Conservation (phyloP, 1,139 yeast genomes). For the Geotrichum aggregatum region DNA sequence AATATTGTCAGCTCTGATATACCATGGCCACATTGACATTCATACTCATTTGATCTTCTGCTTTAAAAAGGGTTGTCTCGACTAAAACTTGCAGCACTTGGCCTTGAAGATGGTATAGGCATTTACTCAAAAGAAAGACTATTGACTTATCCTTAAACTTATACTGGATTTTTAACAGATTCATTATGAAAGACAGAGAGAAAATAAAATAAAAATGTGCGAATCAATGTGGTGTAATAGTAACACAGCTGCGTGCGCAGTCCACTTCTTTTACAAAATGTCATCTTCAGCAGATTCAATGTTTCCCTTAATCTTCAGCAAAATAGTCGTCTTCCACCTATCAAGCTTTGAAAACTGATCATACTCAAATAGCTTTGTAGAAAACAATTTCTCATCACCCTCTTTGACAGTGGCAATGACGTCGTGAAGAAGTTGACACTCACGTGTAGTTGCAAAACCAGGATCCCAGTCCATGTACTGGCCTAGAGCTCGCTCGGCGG, state of each 20-base stretch:
- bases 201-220: background rate
- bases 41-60: too few species aligned
- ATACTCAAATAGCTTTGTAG: conserved; percentile 71
- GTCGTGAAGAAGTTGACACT: conserved; percentile 58
- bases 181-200: background rate
- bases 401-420: conserved; percentile 68
- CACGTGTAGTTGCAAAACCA: conserved; percentile 73
- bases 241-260: too few species aligned
- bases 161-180: background rate
- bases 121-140: too few species aligned
- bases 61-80: too few species aligned
- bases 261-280: conserved; percentile 32
- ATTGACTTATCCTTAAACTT: too few species aligned
- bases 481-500: conserved; percentile 69
- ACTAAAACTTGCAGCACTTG: too few species aligned
- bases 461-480: conserved; percentile 70
- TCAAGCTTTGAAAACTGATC: conserved; percentile 89
- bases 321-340: conserved; percentile 83
- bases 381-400: conserved; percentile 74
- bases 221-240: too few species aligned
- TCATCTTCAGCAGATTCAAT: conserved; percentile 74
- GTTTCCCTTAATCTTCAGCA: conserved; percentile 73
- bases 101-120: too few species aligned
- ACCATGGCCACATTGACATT: too few species aligned
- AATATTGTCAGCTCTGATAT: too few species aligned